A percentile compares a stretch with the other conserved stretches of the same genome.
Conservation (phyloP, 2,329 filamentous ascomycete genomes). For the Diplodia mutila region DNA sequence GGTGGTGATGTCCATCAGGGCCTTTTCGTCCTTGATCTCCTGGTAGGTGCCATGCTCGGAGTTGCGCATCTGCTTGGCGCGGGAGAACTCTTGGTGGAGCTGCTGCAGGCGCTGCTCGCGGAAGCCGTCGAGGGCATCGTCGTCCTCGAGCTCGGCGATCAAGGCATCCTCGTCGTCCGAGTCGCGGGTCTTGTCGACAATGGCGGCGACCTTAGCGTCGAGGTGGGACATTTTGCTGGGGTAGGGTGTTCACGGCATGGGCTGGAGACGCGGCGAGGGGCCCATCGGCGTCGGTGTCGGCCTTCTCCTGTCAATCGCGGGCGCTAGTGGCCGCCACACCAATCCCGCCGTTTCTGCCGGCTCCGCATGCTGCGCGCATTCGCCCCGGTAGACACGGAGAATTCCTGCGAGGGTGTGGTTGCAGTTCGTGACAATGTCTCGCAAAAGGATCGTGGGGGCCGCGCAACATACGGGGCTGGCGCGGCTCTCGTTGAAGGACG, state of each 20-base stretch:
- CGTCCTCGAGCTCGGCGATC: slow-evolving; percentile 60
- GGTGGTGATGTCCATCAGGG: slow-evolving; percentile 64
- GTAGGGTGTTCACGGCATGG: slow-evolving; percentile 11
- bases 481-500: no score
- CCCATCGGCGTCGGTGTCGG: neutral
- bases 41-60: slow-evolving; percentile 58
- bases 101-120: slow-evolving; percentile 62
- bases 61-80: slow-evolving; percentile 56
- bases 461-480: neutral
- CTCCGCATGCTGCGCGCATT: neutral
- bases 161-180: slow-evolving; percentile 64
- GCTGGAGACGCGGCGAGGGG: no score
- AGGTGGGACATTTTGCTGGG: slow-evolving; percentile 37
- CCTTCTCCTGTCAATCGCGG: slow-evolving; percentile 13
- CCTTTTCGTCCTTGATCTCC: slow-evolving; percentile 62
- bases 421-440: neutral
- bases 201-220: slow-evolving; percentile 55
- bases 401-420: neutral
- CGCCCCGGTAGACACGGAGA: neutral
- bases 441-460: neutral
- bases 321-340: slow-evolving; percentile 10
- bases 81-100: slow-evolving; percentile 59
- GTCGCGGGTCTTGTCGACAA: slow-evolving; percentile 53
- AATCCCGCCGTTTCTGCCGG: neutral
- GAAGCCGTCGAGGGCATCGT: slow-evolving; percentile 58